Base-by-base conservation (phyloP, 768 basidiomycete species). In the Terana coerulea region DNA sequence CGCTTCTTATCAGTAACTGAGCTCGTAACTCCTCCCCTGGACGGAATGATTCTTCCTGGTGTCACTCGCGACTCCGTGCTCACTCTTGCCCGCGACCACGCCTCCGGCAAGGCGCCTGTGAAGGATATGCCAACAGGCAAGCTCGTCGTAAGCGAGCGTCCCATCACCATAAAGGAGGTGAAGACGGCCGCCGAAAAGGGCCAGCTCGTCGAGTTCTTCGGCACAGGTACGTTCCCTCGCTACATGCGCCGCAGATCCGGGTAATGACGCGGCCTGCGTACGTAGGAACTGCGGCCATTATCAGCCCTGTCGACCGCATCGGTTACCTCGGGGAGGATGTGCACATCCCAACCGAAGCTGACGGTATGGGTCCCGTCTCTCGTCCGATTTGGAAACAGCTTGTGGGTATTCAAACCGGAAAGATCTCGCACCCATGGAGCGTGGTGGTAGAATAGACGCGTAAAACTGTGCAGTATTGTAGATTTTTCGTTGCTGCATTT, bases 361-460 rank as follows among this genome's bases (percentile, higher is more conserved):
- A 81, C 54, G 91, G 91, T 0, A 82, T 94, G 81, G 92, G 92
- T 0, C 83, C 84, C 0, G 77, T 73, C 30, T 76, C 82, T 28
- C 67, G 69, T 44, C 72, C 73, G 5, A 66, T 83, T 25, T 72
- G 78, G 65, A 71, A 70, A 44, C 68, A 76, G 52, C 73, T 84
- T 2, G 69, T 72, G 8, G 78, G 72, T 5, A 83, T 89, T 49
- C 91, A 95, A 69, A 85, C 82, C 55, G 92, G 92, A 3, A 68
- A 70, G 55, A 83, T 92, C 50, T 71, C 78, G 37, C 88, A 88
- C 64, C 81, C 86, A 25, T 95, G 92, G 92, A 88, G 82, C 63
- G 83, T 88, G 22, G 64, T 75, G 8, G 78, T 76, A 5, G 59
- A 68, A 50, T 66, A 64, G n/a, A n/a, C n/a, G n/a, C n/a, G n/a